Evolutionary conservation across 306 rosid genomes (phyloP), one percentile per base, ranked within the genome.

Genomic region (Adenanthera pavonina): DNA sequence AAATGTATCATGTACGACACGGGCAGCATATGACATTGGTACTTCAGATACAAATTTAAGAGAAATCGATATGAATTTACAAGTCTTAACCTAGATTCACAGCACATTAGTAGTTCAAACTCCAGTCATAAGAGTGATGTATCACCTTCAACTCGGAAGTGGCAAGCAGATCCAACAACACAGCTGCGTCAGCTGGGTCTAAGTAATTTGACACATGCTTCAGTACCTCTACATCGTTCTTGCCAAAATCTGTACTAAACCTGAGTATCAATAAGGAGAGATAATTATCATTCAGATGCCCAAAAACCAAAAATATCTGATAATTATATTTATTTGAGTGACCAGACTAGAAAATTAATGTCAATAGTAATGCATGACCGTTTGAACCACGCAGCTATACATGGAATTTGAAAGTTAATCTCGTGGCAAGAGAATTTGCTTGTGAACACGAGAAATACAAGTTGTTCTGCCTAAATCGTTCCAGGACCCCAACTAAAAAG

Each of bases 241-340:
- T 93, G 30, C 97, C 97, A 62, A 93, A 93, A 85, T 93, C 97
- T 40, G 71, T 9, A 72, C 91, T 90, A 81, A 84, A 93, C 97
- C 97, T 93, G 89, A 48, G 66, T 30, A 57, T 65, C 67, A 14
- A 76, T 43, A n/a, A 67, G 38, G 75, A 81, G 76, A 79, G 34
- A 47, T n/a, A 8, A 69, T 79, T 33, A 33, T 13, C 40, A 13
- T 48, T 25, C 17, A 48, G 36, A 14, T 34, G 69, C 20, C 5
- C 72, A 48, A 56, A 30, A 15, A 34, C 44, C 46, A 54, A 74
- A 30, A 53, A 34, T 11, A 25, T 33, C 30, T 25, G 30, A n/a
- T 36, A 34, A 11, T 78, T 65, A 54, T 56, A 46, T 66, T 59
- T 76, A 15, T 53, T 75, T 30, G 19, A 51, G 16, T 14, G 61